Base-by-base conservation (phyloP, 169 alveolate genomes). In the Plasmodium relictum region DNA sequence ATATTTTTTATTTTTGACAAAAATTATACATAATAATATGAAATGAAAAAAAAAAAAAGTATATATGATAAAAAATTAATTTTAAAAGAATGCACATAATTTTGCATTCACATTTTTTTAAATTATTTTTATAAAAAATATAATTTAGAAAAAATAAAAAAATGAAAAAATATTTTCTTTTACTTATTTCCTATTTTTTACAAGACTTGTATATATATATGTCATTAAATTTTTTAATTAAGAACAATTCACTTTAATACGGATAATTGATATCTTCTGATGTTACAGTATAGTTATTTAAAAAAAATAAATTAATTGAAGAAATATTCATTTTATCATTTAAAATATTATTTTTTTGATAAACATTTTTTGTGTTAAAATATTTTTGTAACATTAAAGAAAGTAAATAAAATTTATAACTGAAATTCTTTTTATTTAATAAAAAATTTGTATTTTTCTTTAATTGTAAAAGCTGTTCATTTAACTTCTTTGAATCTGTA, bases 341-440 rank as follows among this genome's bases (percentile, higher is more conserved):
- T 42, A 50, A 20, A 2, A n/a, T 26, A 5, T n/a, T n/a, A n/a
- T 48, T 0, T 52, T 63, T 45, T n/a, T 50, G 24, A 20, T 48
- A 8, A 0, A 45, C 12, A 18, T 63, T 42, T 44, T 45, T 63
- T 65, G 31, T 16, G n/a, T 39, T 65, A 12, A 39, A 20, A 56
- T 63, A 2, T 52, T 65, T 63, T 10, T 78, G 56, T n/a, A 63
- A 20, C 44, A 74, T 6, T 44, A 61, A 10, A 12, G 59, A 42
- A 50, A 66, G 70, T 20, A 78, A 26, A 50, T 78, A 78, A 22
- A 6, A 18, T 42, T 78, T 78, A 50, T 78, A 78, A 45, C 66
- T 39, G 70, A 78, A 78, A 0, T 2, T 16, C 14, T 42, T 20
- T 76, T 54, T 44, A 39, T 37, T 18, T 4, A 41, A 6, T 18